Base-by-base conservation (phyloP, 2,329 filamentous ascomycete species). In the Dactylellina cionopaga region DNA sequence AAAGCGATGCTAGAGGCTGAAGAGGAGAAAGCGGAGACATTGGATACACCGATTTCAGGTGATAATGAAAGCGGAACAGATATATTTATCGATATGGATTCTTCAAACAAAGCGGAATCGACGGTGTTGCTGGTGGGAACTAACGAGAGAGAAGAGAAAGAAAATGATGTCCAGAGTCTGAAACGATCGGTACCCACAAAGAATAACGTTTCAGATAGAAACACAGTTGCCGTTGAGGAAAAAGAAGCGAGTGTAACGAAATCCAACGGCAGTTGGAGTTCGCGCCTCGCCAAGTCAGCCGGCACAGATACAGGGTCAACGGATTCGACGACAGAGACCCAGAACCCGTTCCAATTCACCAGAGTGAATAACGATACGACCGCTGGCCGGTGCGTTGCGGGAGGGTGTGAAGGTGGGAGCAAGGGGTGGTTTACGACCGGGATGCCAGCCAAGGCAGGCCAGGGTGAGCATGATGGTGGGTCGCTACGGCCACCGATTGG, bases 401-500 rank as follows among this genome's bases (percentile, higher is more conserved):
- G 47, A 60, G 44, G 54, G 54, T 25, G 41, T 43, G 35, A 24
- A n/a, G 39, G 66, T 51, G 58, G 59, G 51, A 47, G 52, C 59
- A 49, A 71, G 58, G 59, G 44, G 58, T 27, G 27, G 27, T 59
- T 31, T 17, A 64, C 24, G 58, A 46, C 66, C 31, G 44, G 56
- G 56, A 51, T 56, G 31, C 13, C 41, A 31, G 56, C 58, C 49
- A 63, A 58, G 51, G 27, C 22, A 58, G 35, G 41, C 58, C 65
- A 71, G 49, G 58, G 59, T 43, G 25, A 6, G 13, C 37, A 31
- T 17, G 65, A 62, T 35, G 44, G 66, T 51, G 66, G 66, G 66
- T 52, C 58, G 27, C 43, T 44, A 52, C 33, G 35, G 44, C 41
- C 58, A 59, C 55, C 58, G 51, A 72, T 64, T 72, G 68, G 68